phyloP scores from a whole-genome alignment of 495 filamentous ascomycete genomes.

The Penicillium coffeae region DNA sequence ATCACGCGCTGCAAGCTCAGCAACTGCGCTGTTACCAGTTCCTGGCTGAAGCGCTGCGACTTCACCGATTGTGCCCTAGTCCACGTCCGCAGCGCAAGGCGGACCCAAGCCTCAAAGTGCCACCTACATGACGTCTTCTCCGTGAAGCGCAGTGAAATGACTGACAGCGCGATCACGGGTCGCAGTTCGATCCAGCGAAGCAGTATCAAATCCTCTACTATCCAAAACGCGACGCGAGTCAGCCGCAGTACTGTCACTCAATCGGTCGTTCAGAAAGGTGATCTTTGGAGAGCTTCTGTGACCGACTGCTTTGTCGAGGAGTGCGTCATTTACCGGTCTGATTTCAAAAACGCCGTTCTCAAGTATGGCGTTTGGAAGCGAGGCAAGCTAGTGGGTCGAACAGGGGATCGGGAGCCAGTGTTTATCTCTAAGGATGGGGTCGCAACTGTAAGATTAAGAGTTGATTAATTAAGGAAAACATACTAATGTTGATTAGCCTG shows the following conservation, averaged over 20 bases:
- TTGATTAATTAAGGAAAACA: background rate
- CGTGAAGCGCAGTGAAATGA: conserved; percentile 17
- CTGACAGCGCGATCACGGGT: conserved; percentile 17
- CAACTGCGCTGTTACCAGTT: conserved; percentile 19
- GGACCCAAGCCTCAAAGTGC: conserved; percentile 8
- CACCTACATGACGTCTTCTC: conserved; percentile 13
- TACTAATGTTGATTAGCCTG: background rate
- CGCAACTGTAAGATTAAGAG: background rate
- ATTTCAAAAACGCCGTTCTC: conserved; percentile 30
- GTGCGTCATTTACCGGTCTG: conserved; percentile 24
- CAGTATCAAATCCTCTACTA: conserved; percentile 12
- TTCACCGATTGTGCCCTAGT: conserved; percentile 16
- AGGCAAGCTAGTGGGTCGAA: conserved; percentile 27
- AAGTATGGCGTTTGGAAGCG: conserved; percentile 35
- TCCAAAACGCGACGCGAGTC: conserved; percentile 10
- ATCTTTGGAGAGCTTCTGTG: conserved; percentile 14
- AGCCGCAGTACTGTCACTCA: conserved; percentile 17
- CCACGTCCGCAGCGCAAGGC: conserved; percentile 9
- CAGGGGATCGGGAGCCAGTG: conserved; percentile 18
- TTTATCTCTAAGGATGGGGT: conserved; percentile 4
- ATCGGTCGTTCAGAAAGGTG: conserved; percentile 13
- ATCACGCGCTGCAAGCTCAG: conserved; percentile 19
- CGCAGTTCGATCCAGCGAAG: conserved; percentile 13
- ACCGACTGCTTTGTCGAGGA: conserved; percentile 29
- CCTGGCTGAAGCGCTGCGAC: conserved; percentile 8